Conservation (phyloP, 1,284 basidiomycete genomes). For the Moniliophthora roreri region DNA sequence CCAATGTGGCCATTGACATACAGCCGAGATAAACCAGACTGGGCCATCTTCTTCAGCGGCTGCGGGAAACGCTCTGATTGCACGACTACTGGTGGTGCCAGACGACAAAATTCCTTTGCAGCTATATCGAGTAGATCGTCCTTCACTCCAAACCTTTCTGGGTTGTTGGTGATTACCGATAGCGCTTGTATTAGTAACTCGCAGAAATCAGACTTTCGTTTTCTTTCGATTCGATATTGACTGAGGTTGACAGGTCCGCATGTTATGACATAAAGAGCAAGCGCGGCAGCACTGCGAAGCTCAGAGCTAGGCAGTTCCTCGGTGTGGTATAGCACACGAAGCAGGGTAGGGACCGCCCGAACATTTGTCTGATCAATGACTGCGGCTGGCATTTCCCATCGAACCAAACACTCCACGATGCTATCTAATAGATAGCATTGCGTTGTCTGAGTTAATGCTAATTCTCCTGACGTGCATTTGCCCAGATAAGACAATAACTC, state of each 20-base stretch:
- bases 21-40: conserved; percentile 29
- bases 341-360: conserved; percentile 32
- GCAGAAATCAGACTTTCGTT: conserved; percentile 27
- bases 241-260: conserved; percentile 23
- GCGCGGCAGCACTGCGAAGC: conserved; percentile 28
- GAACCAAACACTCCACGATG: conserved; percentile 32
- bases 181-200: conserved; percentile 31
- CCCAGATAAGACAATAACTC: conserved; percentile 32
- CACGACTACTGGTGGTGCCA: conserved; percentile 29
- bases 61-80: conserved; percentile 27
- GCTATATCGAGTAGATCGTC: conserved; percentile 30
- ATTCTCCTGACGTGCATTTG: conserved; percentile 26
- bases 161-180: conserved; percentile 28
- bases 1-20: conserved; percentile 31
- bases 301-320: conserved; percentile 27
- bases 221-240: conserved; percentile 26
- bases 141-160: conserved; percentile 28
- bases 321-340: conserved; percentile 30
- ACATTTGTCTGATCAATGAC: conserved; percentile 32
- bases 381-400: conserved; percentile 35
- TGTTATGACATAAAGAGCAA: conserved; percentile 32
- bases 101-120: conserved; percentile 29
- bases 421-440: conserved; percentile 37
- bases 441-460: conserved; percentile 28
- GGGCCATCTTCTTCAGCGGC: conserved; percentile 24